Base-by-base conservation (phyloP, 139 green algal species). In the Diplosphaera chodatii region DNA sequence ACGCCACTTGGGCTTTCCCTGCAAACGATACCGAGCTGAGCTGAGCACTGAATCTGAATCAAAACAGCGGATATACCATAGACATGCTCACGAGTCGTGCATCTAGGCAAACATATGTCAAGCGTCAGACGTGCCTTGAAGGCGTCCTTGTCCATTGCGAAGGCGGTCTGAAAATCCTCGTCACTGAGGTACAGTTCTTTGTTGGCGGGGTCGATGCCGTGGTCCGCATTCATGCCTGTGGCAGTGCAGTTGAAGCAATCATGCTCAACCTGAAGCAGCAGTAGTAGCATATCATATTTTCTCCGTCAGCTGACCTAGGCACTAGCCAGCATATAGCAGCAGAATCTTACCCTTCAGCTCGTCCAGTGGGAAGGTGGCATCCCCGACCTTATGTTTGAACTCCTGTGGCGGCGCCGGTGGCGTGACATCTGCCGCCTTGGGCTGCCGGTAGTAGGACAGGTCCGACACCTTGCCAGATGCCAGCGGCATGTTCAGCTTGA, bases 101-200 rank as follows among this genome's bases (percentile, higher is more conserved):
- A n/a, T n/a, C n/a, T n/a, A n/a, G n/a, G n/a, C n/a, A n/a, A n/a
- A n/a, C n/a, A n/a, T n/a, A n/a, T n/a, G n/a, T n/a, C n/a, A n/a
- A n/a, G n/a, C n/a, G n/a, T n/a, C n/a, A n/a, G n/a, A 33, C 29
- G 32, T 32, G 16, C 63, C 63, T 67, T 32, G 28, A 22, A 40
- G 20, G 29, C 25, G 10, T 67, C 30, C 29, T 67, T 40, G 28
- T 32, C 55, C 8, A 32, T 25, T 10, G 63, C 34, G 55, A 27
- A 10, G 30, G 70, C 76, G 66, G 83, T 80, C 15, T 40, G 40
- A 65, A 84, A 84, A 32, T 83, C 78, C 0, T 73, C 76, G 2
- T 70, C 70, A 15, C 3, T 41, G 0, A 85, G 68, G 48, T 85
- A 85, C 4, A 68, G 62, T 41, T 85, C 80, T 69, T 85, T 85